Conservation (phyloP, 257 asterid genomes). For the Jaltomata sinuosa region DNA sequence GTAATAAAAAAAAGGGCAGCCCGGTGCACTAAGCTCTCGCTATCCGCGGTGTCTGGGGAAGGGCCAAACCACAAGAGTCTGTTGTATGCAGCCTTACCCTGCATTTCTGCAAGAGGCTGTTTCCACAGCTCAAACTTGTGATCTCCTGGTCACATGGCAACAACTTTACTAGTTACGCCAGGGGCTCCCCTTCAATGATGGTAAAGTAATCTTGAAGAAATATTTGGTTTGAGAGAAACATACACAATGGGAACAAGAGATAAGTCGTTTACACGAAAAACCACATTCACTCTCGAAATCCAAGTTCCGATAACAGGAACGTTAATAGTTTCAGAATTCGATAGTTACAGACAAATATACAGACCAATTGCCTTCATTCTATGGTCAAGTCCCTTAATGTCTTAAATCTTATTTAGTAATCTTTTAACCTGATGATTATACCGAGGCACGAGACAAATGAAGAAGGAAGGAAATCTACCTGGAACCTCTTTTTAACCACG, state of each 20-base stretch:
- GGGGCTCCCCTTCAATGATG: neutral
- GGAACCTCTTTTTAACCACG: constrained; percentile 95
- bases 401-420: neutral
- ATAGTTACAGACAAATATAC: neutral
- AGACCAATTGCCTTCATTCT: neutral
- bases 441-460: neutral
- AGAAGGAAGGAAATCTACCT: constrained; percentile 33
- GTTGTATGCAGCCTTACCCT: neutral
- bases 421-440: neutral
- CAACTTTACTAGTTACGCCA: neutral
- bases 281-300: neutral
- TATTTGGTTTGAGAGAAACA: neutral
- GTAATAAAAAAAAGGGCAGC: neutral
- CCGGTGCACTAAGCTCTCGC: neutral
- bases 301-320: neutral
- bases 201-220: neutral
- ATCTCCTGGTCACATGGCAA: neutral
- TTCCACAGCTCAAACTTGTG: neutral
- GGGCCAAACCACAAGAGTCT: neutral
- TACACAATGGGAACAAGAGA: neutral
- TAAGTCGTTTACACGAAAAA: neutral
- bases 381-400: neutral
- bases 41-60: neutral
- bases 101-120: neutral
- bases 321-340: neutral